These are phyloP conservation scores for Conidiobolus incongruus DNA, from an alignment of 371 early-diverging fungal species.

Conservation along the genomic window DNA sequence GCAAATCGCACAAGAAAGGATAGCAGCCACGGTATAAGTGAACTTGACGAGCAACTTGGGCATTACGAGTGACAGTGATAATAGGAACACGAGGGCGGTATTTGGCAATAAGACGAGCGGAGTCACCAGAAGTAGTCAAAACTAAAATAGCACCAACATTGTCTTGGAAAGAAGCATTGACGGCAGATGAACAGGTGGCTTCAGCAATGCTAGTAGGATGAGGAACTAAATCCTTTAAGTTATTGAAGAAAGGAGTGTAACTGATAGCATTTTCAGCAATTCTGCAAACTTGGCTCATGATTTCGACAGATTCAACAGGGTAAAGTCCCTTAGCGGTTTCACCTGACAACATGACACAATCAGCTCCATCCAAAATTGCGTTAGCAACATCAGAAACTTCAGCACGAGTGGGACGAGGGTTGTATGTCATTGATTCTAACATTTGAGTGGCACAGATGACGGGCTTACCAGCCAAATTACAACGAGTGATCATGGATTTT, in stretches of 20 bases:
- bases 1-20: constrained; percentile 57
- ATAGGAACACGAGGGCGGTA: constrained; percentile 87
- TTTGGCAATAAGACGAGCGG: constrained; percentile 83
- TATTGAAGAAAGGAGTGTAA: constrained; percentile 57
- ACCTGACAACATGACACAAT: constrained; percentile 97
- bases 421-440: constrained; percentile 95
- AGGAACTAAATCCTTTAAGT: constrained; percentile 46
- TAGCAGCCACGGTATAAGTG: constrained; percentile 78
- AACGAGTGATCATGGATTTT: constrained; percentile 91
- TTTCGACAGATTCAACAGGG: constrained; percentile 45
- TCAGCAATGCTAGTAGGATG: constrained; percentile 69
- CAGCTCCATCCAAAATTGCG: constrained; percentile 91
- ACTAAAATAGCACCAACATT: constrained; percentile 74
- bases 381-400: constrained; percentile 98
- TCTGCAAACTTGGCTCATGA: constrained; percentile 52
- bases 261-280: constrained; percentile 55
- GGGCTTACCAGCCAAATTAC: constrained; percentile 86
- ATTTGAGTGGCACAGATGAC: constrained; percentile 98
- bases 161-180: constrained; percentile 68
- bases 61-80: constrained; percentile 69
- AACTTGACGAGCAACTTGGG: constrained; percentile 66
- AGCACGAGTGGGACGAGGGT: constrained; percentile 94
- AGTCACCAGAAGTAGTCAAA: constrained; percentile 47
- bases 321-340: constrained; percentile 92
- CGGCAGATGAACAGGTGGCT: constrained; percentile 85